Evolutionary conservation across 148 eudicot genomes (phyloP), one percentile per base, ranked within the genome.

Genomic region (Rhododendron williamsianum): DNA sequence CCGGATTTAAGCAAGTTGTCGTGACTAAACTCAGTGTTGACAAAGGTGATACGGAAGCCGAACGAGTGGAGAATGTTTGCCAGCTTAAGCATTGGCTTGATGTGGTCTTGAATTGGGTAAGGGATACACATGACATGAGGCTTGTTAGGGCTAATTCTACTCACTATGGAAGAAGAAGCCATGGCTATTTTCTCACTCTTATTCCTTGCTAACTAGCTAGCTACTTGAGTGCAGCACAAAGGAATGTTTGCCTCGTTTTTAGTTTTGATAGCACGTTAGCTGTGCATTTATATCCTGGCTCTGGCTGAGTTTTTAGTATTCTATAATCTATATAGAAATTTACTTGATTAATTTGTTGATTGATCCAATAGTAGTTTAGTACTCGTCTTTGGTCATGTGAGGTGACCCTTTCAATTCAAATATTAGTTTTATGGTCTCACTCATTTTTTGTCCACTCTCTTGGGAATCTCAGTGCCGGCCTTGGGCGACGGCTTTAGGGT

Each of bases 51-150:
- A 82, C 85, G 83, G 82, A 94, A 94, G 87, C 92, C 92, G 11
- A 82, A 84, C 77, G 82, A 78, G 86, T 94, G 93, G 23, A 94
- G 92, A 72, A 93, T 89, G 60, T 90, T 92, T 10, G 94, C 92
- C 54, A 94, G 81, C 85, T 92, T 89, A 10, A 93, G 88, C 94
- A 94, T 93, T 2, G 95, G 92, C 87, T 81, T 92, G n/a, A 94
- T 82, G 84, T 94, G 97, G 87, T 93, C 97, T 88, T 94, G 94
- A 18, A 93, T 89, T 15, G 96, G 94, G 67, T 76, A 91, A 36
- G 96, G 94, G 25, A 94, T 81, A 46, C 92, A 93, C 45, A 94
- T 41, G n/a, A 21, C 48, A 71, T 71, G 76, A 71, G 76, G 41
- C 41, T 71, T 71, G 38, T 27, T 30, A 30, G 76, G 38, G 19